Percentiles rank a stretch among this genome's conserved stretches.
Conservation (phyloP, 2,329 filamentous ascomycete species). For the Fusarium oligoseptatum region DNA sequence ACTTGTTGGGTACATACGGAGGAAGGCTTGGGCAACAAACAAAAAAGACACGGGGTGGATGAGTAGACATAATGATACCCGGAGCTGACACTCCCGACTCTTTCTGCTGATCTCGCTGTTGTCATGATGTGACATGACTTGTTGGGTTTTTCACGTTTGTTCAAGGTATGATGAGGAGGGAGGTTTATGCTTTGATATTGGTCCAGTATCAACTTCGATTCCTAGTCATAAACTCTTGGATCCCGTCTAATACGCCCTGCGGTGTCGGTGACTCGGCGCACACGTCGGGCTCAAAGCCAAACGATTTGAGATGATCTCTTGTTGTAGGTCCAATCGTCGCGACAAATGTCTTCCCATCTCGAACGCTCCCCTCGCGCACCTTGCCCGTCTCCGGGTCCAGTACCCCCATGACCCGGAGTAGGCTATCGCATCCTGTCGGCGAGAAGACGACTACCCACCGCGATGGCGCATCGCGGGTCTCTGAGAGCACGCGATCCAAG, state of each 20-base stretch:
- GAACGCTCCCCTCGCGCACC: slow-evolving; percentile 45
- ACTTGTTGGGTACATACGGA: slow-evolving; percentile 25
- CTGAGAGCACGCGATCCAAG: slow-evolving; percentile 67
- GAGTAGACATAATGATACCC: slow-evolving; percentile 47
- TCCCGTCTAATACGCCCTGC: slow-evolving; percentile 79
- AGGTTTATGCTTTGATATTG: slow-evolving; percentile 9
- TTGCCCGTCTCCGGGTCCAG: slow-evolving; percentile 62
- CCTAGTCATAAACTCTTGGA: slow-evolving; percentile 57
- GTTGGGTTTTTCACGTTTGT: not conserved
- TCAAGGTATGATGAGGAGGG: not conserved
- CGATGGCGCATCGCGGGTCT: slow-evolving; percentile 54
- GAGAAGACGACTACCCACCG: slow-evolving; percentile 85
- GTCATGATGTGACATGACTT: not conserved
- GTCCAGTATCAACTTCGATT: slow-evolving; percentile 22
- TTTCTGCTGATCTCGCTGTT: slow-evolving; percentile 11
- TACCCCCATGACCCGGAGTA: slow-evolving; percentile 67
- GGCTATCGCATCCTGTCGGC: slow-evolving; percentile 72
- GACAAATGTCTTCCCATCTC: slow-evolving; percentile 69
- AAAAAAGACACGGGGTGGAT: slow-evolving; percentile 20
- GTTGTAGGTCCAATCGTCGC: slow-evolving; percentile 97
- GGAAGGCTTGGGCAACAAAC: slow-evolving; percentile 1
- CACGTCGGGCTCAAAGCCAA: slow-evolving; percentile 79
- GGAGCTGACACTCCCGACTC: slow-evolving; percentile 44
- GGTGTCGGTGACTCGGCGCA: slow-evolving; percentile 87
- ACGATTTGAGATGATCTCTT: slow-evolving; percentile 77